Evolutionary conservation across 257 asterid genomes (phyloP).

Genomic region (Plantago ovata): DNA sequence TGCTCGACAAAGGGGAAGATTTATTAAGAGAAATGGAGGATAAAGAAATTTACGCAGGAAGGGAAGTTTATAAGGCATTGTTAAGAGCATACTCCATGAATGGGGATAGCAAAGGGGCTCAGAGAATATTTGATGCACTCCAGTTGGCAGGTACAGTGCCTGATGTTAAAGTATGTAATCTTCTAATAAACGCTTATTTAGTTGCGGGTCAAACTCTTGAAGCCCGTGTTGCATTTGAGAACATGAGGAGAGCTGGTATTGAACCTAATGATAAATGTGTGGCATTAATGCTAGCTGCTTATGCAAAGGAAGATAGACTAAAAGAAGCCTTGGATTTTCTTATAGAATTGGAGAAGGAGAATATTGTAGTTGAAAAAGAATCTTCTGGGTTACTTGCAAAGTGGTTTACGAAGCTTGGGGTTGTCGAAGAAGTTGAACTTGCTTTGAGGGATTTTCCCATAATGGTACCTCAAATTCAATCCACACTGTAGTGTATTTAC

Average conservation of each 20-base stretch:
- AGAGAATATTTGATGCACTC: slow-evolving; percentile 64
- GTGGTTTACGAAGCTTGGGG: slow-evolving; percentile 75
- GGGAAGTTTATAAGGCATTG: slow-evolving; percentile 88
- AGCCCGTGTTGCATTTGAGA: slow-evolving; percentile 66
- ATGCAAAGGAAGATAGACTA: slow-evolving; percentile 60
- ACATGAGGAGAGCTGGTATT: slow-evolving; percentile 55
- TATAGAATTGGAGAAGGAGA: slow-evolving; percentile 55
- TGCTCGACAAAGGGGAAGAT: slow-evolving; percentile 45
- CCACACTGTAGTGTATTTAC: slow-evolving; percentile 15
- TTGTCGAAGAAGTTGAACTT: slow-evolving; percentile 64
- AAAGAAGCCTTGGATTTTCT: slow-evolving; percentile 59
- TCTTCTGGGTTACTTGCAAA: slow-evolving; percentile 54
- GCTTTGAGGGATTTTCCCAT: slow-evolving; percentile 56
- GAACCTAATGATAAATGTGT: slow-evolving; percentile 80
- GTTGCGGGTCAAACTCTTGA: slow-evolving; percentile 53
- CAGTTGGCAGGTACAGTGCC: slow-evolving; percentile 77
- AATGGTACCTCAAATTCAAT: slow-evolving; percentile 17
- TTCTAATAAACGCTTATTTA: slow-evolving; percentile 73
- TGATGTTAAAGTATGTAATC: slow-evolving; percentile 70
- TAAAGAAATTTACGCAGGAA: slow-evolving; percentile 58
- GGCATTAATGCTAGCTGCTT: slow-evolving; percentile 50
- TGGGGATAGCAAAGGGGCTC: slow-evolving; percentile 72
- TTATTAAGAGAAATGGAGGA: slow-evolving; percentile 69
- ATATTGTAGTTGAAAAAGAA: slow-evolving; percentile 54
- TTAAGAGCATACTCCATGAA: slow-evolving; percentile 73